Evolutionary conservation across 2,329 filamentous ascomycete species (phyloP).

Genomic region (Biscogniauxia mediterranea): DNA sequence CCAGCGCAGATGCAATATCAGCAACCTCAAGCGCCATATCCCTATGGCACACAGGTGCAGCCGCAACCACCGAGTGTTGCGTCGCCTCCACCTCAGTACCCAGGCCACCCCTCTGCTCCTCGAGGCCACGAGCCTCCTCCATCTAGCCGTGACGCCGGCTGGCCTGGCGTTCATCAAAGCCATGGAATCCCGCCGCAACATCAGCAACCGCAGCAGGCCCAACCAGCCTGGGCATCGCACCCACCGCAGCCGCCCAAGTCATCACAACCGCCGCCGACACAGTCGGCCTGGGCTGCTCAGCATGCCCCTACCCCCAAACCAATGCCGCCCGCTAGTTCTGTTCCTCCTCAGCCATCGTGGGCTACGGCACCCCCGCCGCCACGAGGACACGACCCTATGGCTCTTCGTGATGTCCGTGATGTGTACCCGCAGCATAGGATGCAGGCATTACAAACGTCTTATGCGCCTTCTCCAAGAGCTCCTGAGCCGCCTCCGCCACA

Average conservation of each 20-base stretch:
- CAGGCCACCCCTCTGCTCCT: slow-evolving; percentile 44
- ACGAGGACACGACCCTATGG: slow-evolving; percentile 31
- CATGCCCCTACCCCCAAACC: slow-evolving; percentile 39
- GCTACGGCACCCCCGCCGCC: slow-evolving; percentile 29
- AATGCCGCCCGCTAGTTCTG: slow-evolving; percentile 32
- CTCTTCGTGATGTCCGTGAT: slow-evolving; percentile 29
- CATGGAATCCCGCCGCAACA: slow-evolving; percentile 35
- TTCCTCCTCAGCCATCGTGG: slow-evolving; percentile 37
- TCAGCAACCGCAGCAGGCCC: slow-evolving; percentile 29
- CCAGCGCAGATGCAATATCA: slow-evolving; percentile 41
- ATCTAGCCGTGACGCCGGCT: slow-evolving; percentile 37
- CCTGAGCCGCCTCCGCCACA: slow-evolving; percentile 43
- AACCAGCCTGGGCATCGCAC: slow-evolving; percentile 38
- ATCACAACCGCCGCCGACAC: slow-evolving; percentile 34
- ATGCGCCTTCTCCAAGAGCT: slow-evolving; percentile 39
- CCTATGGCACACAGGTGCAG: slow-evolving; percentile 42
- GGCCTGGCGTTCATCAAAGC: slow-evolving; percentile 31
- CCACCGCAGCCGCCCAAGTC: slow-evolving; percentile 35
- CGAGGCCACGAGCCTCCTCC: slow-evolving; percentile 43
- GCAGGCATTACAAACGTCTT: slow-evolving; percentile 33
- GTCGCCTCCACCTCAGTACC: slow-evolving; percentile 57
- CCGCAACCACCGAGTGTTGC: slow-evolving; percentile 41
- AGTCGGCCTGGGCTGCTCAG: slow-evolving; percentile 39
- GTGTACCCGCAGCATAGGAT: slow-evolving; percentile 29
- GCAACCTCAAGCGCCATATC: slow-evolving; percentile 41